These are phyloP conservation scores for Prunus fruticosa DNA, from an alignment of 306 rosid species.

Conservation along the genomic window DNA sequence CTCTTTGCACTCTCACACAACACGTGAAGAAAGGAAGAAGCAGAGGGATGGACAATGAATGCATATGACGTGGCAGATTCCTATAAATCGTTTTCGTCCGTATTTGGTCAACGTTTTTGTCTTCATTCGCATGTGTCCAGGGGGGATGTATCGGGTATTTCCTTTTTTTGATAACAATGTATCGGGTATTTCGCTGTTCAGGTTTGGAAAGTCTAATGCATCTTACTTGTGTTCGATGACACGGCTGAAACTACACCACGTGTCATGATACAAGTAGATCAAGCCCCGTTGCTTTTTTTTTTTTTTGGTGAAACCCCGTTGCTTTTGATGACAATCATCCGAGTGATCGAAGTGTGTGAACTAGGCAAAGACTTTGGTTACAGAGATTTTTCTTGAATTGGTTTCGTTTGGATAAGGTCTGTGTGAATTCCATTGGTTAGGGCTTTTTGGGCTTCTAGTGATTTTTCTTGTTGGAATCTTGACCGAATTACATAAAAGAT, in stretches of 20 bases:
- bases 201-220: neutral
- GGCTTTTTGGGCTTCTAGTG: neutral
- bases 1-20: no score
- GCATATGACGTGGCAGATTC: neutral
- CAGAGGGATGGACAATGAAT: neutral
- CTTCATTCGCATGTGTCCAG: constrained; percentile 11
- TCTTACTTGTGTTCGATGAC: neutral
- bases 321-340: neutral
- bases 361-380: no score
- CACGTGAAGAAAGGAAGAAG: neutral
- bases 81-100: neutral
- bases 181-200: neutral
- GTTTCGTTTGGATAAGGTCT: neutral
- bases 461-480: neutral
- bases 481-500: neutral
- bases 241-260: neutral
- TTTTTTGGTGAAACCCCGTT: no score
- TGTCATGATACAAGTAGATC: neutral
- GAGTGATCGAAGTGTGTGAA: neutral
- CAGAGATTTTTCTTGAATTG: neutral
- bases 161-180: neutral
- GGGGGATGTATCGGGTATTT: constrained; percentile 23
- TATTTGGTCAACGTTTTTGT: neutral
- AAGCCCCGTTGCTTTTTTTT: neutral
- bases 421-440: neutral